phyloP scores from a whole-genome alignment of 805 yeast species.

The Helenozyma rhizophorensis region DNA sequence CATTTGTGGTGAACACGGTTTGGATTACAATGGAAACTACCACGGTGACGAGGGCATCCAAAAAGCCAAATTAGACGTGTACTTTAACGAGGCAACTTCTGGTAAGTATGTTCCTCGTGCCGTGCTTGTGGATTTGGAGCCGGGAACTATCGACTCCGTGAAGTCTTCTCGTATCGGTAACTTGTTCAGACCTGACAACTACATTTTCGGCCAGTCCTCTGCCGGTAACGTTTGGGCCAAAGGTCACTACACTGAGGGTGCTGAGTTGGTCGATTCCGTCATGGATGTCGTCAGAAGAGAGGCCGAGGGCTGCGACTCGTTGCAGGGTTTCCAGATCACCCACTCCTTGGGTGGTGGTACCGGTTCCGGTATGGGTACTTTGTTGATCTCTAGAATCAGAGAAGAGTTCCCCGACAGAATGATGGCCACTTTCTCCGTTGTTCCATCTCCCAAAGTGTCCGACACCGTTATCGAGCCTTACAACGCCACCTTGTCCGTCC shows the following conservation, averaged over 20 bases:
- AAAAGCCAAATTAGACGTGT: conserved; percentile 65
- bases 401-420: conserved; percentile 94
- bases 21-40: conserved; percentile 70
- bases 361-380: conserved; percentile 95
- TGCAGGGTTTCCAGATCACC: conserved; percentile 89
- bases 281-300: conserved; percentile 89
- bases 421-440: conserved; percentile 93
- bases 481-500: conserved; percentile 86
- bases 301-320: conserved; percentile 87
- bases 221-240: conserved; percentile 98
- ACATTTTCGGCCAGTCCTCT: conserved; percentile 82
- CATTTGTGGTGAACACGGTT: conserved; percentile 83
- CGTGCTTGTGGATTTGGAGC: conserved; percentile 88
- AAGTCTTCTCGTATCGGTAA: conserved; percentile 77
- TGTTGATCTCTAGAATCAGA: conserved; percentile 77
- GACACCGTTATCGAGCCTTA: conserved; percentile 96
- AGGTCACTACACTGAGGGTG: conserved; percentile 96
- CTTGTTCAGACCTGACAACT: conserved; percentile 89
- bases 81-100: conserved; percentile 80
- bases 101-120: conserved; percentile 94
- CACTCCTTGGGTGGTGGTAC: conserved; percentile 73
- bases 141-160: conserved; percentile 87
- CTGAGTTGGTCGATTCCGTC: conserved; percentile 86
- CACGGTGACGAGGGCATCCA: conserved; percentile 44
- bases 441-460: conserved; percentile 86